These are phyloP conservation scores for Yarrowia hollandica DNA, from an alignment of 805 yeast genomes.

Conservation along the genomic window DNA sequence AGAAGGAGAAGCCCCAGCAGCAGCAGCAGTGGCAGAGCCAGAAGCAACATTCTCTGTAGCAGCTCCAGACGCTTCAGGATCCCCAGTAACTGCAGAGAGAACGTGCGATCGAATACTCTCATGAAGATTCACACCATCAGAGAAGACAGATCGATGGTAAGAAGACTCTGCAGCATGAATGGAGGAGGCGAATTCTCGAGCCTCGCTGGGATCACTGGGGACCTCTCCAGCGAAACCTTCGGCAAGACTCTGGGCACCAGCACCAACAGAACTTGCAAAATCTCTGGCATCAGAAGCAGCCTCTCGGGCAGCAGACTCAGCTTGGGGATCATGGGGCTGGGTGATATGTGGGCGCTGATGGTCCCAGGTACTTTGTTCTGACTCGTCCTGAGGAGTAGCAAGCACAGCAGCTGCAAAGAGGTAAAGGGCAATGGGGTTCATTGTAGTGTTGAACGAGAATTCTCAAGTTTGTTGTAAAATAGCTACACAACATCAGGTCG, in stretches of 20 bases:
- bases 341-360: not conserved
- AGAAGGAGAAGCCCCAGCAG: not conserved
- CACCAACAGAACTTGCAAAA: not conserved
- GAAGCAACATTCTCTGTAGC: not conserved
- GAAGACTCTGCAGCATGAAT: not conserved
- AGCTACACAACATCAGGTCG: not conserved
- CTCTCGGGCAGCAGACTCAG: not conserved
- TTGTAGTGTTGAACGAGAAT: not conserved
- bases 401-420: slow-evolving; percentile 3
- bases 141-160: not conserved
- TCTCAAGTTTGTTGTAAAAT: not conserved
- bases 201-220: not conserved
- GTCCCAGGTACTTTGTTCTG: no score
- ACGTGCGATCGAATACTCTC: not conserved
- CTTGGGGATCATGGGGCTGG: not conserved
- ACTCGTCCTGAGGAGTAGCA: slow-evolving; percentile 9
- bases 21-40: not conserved
- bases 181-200: not conserved
- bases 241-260: not conserved
- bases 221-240: not conserved
- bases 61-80: not conserved
- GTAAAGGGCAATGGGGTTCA: slow-evolving; percentile 10
- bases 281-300: not conserved
- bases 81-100: not conserved
- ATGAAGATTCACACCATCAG: not conserved